Conservation (phyloP, 495 filamentous ascomycete species). For the Friedmanniomyces simplex region DNA sequence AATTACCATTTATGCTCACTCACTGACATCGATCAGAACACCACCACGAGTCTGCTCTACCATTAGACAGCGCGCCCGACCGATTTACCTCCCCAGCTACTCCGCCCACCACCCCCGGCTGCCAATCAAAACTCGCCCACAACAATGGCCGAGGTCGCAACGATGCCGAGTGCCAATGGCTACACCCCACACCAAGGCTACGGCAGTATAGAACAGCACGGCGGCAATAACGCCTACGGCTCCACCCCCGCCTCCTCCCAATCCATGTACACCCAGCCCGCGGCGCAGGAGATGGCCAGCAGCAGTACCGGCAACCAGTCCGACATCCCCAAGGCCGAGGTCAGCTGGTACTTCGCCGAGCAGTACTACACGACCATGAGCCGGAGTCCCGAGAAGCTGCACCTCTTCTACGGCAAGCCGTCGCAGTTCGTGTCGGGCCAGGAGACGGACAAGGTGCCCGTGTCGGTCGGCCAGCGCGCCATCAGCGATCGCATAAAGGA, state of each 20-base stretch:
- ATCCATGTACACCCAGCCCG: constrained; percentile 11
- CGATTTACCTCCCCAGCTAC: too few species aligned
- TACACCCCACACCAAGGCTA: constrained; percentile 31
- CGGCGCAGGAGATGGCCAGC: background rate
- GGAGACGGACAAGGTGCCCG: constrained; percentile 74
- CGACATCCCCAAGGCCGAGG: constrained; percentile 63
- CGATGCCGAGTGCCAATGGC: constrained; percentile 32
- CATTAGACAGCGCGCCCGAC: too few species aligned
- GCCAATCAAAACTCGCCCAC: too few species aligned
- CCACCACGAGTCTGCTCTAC: too few species aligned
- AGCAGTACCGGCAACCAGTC: constrained; percentile 9
- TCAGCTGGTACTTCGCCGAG: constrained; percentile 98
- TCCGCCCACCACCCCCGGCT: too few species aligned
- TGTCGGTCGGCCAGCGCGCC: constrained; percentile 70
- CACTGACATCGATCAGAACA: too few species aligned
- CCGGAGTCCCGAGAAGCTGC: constrained; percentile 85
- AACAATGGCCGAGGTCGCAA: constrained; percentile 32
- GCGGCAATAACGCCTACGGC: constrained; percentile 17
- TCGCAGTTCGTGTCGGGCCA: constrained; percentile 41
- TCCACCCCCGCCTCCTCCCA: constrained; percentile 11
- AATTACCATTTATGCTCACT: too few species aligned
- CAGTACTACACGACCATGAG: constrained; percentile 97
- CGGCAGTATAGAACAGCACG: constrained; percentile 23
- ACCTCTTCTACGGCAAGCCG: constrained; percentile 44
- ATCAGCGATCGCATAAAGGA: constrained; percentile 90